Evolutionary conservation across 139 green algal species (phyloP).

Genomic region (Auxenochlorella protothecoides): DNA sequence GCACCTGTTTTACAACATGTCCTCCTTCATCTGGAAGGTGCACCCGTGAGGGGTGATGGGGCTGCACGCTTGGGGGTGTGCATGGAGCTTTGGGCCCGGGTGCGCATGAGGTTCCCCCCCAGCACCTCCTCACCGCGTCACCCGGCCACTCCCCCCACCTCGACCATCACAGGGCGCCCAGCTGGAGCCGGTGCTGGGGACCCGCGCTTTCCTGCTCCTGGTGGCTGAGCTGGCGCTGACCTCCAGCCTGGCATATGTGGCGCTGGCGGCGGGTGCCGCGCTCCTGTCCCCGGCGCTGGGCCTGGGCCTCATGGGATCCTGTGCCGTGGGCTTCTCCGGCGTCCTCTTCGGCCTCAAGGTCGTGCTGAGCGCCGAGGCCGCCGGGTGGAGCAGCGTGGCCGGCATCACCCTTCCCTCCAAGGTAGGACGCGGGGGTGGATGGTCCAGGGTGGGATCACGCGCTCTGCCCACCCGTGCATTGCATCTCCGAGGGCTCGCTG

Average conservation of each 20-base stretch:
- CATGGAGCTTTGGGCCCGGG: neutral
- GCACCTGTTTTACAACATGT: conserved; percentile 74
- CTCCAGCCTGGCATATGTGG: conserved; percentile 31
- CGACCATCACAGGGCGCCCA: conserved; percentile 39
- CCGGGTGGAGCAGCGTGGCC: neutral
- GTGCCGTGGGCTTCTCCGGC: conserved; percentile 53
- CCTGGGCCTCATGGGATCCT: conserved; percentile 24
- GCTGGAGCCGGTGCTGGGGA: conserved; percentile 51
- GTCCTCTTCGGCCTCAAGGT: conserved; percentile 68
- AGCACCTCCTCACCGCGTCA: neutral
- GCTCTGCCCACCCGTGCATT: neutral
- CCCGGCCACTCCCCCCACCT: neutral
- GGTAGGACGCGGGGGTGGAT: neutral
- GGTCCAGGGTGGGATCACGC: neutral
- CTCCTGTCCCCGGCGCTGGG: neutral
- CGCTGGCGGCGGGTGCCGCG: neutral
- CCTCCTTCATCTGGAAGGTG: conserved; percentile 61
- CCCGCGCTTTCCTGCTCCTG: conserved; percentile 33
- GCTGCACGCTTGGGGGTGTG: neutral
- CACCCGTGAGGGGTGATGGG: neutral
- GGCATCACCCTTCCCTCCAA: no score
- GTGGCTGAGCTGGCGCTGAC: conserved; percentile 47
- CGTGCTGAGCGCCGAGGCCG: conserved; percentile 8
- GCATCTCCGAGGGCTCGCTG: neutral
- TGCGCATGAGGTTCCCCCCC: neutral